A percentile compares a stretch with the other conserved stretches of the same genome.
These are phyloP conservation scores for Conidiobolus coronatus DNA, from an alignment of 371 early-diverging fungal species.

Conservation along the genomic window DNA sequence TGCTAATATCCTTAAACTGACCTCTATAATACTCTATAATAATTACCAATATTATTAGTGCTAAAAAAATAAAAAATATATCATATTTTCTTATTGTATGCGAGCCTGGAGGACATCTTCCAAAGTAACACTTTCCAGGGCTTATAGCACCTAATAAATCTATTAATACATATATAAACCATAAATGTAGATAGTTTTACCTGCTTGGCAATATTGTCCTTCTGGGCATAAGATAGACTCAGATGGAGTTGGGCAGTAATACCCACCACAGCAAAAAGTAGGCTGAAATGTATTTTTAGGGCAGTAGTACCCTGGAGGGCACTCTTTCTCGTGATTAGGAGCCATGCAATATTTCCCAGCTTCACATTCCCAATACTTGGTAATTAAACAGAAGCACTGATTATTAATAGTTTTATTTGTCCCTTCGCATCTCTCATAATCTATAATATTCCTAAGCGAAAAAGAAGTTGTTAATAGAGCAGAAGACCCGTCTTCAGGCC, in stretches of 20 bases:
- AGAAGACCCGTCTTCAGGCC: neutral
- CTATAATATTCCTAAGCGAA: neutral
- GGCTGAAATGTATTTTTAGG: slow-evolving; percentile 21
- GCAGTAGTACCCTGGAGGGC: slow-evolving; percentile 13
- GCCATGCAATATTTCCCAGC: slow-evolving; percentile 6
- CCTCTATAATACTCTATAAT: neutral
- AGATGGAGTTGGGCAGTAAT: slow-evolving; percentile 15
- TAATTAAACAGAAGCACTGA: neutral
- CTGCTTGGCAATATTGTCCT: slow-evolving; percentile 13
- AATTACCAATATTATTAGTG: neutral
- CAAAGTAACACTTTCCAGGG: neutral
- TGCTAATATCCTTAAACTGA: too few species aligned
- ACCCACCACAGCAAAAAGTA: slow-evolving; percentile 19
- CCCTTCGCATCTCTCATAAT: neutral
- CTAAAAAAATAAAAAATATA: slow-evolving; percentile 2
- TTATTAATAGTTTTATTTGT: neutral
- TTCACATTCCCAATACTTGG: neutral
- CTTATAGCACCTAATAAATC: neutral
- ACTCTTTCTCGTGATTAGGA: neutral
- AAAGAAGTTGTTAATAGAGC: neutral
- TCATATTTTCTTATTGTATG: neutral
- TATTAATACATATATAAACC: neutral
- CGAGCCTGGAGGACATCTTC: slow-evolving; percentile 5
- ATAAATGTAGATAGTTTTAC: too few species aligned
- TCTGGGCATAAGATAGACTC: slow-evolving; percentile 13